A percentile compares a stretch with the other conserved stretches of the same genome.
phyloP scores from a whole-genome alignment of 495 filamentous ascomycete genomes.

The Penicillium riverlandense region DNA sequence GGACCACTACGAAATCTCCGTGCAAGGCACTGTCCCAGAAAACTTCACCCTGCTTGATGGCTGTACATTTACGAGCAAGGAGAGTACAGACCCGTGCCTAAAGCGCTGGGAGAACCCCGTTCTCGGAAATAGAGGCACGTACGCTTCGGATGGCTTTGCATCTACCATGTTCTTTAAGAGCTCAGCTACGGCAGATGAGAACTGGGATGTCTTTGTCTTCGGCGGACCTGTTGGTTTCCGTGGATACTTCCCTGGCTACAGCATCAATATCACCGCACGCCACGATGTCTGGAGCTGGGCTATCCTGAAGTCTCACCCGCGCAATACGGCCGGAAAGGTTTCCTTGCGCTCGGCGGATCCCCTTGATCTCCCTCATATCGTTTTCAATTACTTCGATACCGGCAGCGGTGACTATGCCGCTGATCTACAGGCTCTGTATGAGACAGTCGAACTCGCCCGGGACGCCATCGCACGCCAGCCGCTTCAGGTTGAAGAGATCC shows the following conservation, averaged over 20 bases:
- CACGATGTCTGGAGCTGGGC: constrained; percentile 42
- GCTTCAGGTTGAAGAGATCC: constrained; percentile 25
- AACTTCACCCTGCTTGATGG: not conserved
- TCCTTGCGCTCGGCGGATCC: constrained; percentile 32
- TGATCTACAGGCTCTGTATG: constrained; percentile 37
- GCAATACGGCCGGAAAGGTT: constrained; percentile 37
- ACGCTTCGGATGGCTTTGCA: constrained; percentile 41
- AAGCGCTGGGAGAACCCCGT: constrained; percentile 31
- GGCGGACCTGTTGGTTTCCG: constrained; percentile 46
- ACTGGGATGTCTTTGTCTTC: constrained; percentile 46
- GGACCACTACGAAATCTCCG: constrained; percentile 49
- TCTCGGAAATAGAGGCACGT: constrained; percentile 36
- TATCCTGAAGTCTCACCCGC: constrained; percentile 46
- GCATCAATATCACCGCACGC: constrained; percentile 14
- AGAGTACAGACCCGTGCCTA: constrained; percentile 35
- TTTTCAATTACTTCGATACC: constrained; percentile 47
- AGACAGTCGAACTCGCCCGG: constrained; percentile 35
- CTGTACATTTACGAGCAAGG: too few species aligned
- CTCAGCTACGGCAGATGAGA: constrained; percentile 24
- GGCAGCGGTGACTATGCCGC: constrained; percentile 21
- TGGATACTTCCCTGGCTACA: constrained; percentile 31
- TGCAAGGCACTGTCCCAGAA: constrained; percentile 30
- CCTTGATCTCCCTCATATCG: constrained; percentile 44
- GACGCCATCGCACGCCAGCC: constrained; percentile 17
- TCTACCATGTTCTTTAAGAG: constrained; percentile 41